These are phyloP conservation scores for Colletotrichum euphorbiae DNA, from an alignment of 2,329 filamentous ascomycete genomes.

Conservation along the genomic window DNA sequence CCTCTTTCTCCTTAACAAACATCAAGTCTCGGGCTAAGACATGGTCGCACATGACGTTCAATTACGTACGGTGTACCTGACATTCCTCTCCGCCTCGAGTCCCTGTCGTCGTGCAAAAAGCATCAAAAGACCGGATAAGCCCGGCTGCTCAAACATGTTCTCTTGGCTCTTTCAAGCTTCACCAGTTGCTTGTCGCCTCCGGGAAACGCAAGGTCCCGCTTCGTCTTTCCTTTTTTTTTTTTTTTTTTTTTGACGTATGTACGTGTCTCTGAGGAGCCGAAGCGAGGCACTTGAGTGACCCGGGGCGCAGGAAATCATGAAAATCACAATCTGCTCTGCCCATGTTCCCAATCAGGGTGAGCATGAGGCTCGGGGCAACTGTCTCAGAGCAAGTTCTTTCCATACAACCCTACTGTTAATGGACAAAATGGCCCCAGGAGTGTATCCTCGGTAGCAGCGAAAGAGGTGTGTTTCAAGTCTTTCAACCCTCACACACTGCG, in stretches of 20 bases:
- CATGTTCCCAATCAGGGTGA: conserved; percentile 20
- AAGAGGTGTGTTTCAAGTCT: conserved; percentile 40
- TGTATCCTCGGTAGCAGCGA: no score
- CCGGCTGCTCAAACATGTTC: conserved; percentile 3
- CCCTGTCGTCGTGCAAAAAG: conserved; percentile 20
- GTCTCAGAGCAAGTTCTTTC: conserved; percentile 7
- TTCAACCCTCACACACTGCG: no score
- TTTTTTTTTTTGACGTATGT: conserved; percentile 1
- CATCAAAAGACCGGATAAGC: conserved; percentile 8
- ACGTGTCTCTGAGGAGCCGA: conserved; percentile 20
- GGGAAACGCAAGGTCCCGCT: not conserved
- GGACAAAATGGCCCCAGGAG: no score
- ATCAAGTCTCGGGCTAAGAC: conserved; percentile 29
- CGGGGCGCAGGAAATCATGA: conserved; percentile 24
- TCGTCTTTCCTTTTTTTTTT: not conserved
- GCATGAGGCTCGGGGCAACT: conserved; percentile 20
- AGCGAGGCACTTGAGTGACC: conserved; percentile 3
- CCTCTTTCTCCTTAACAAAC: conserved; percentile 29
- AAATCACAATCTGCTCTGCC: conserved; percentile 24
- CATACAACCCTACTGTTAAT: not conserved
- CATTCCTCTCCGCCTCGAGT: conserved; percentile 4
- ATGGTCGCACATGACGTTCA: conserved; percentile 29
- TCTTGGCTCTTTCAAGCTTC: not conserved
- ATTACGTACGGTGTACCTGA: not conserved
- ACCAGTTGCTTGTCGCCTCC: not conserved